A percentile compares a stretch with the other conserved stretches of the same genome.
Evolutionary conservation across 305 asterid species (phyloP).

Genomic region (Lippia alba): DNA sequence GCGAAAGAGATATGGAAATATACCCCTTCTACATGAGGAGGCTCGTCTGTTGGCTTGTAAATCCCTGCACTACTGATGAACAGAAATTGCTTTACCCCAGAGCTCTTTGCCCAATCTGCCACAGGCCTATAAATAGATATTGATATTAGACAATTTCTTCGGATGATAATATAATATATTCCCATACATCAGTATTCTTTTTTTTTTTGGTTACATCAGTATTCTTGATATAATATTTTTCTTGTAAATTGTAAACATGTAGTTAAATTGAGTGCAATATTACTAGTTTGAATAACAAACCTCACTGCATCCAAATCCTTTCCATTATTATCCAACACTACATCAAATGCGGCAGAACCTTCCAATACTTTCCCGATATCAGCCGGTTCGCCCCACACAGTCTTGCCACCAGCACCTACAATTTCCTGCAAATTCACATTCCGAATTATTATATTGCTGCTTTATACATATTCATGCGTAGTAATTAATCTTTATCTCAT

Average conservation of each 20-base stretch:
- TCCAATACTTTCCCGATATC: conserved; percentile 77
- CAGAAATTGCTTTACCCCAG: conserved; percentile 76
- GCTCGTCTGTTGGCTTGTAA: conserved; percentile 89
- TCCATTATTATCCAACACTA: conserved; percentile 95
- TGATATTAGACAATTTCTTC: not conserved
- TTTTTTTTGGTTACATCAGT: no score
- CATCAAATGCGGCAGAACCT: conserved; percentile 78
- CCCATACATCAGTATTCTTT: no score
- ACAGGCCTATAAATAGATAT: conserved; percentile 68
- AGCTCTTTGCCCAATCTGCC: conserved; percentile 90
- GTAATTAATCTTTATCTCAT: not conserved
- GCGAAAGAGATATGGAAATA: not conserved
- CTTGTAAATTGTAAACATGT: no score
- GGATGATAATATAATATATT: no score
- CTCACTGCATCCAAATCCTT: conserved; percentile 88
- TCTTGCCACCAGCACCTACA: conserved; percentile 80
- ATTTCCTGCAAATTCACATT: conserved; percentile 66
- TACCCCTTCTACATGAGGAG: conserved; percentile 99
- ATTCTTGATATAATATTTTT: no score
- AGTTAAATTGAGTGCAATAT: no score
- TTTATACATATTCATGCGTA: not conserved
- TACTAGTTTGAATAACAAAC: conserved; percentile 38
- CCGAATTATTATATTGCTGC: not conserved
- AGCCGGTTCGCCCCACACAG: conserved; percentile 87
- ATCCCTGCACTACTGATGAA: conserved; percentile 97